Percentiles rank a stretch among this genome's conserved stretches.
Evolutionary conservation across 345 rosid species (phyloP).

Genomic region (Noccaea caerulescens): DNA sequence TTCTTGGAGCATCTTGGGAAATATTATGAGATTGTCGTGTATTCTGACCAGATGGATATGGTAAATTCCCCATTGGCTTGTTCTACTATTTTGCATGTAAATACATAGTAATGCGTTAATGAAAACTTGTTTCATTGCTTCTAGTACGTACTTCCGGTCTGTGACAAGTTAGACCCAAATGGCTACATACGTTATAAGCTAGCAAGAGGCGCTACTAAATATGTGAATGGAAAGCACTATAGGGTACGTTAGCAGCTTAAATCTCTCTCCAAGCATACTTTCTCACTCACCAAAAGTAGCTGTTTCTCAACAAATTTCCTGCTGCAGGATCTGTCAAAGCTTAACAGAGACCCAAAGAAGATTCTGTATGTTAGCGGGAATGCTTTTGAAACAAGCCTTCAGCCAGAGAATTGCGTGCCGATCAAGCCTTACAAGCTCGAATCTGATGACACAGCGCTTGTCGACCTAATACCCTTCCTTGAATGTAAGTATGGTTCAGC

Average conservation of each 20-base stretch:
- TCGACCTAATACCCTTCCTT: conserved; percentile 97
- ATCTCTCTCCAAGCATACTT: neutral
- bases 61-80: conserved; percentile 44
- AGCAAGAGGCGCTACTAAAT: conserved; percentile 82
- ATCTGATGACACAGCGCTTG: conserved; percentile 78
- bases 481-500: conserved; percentile 64
- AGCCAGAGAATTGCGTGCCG: conserved; percentile 85
- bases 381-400: conserved; percentile 82
- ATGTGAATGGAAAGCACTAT: conserved; percentile 87
- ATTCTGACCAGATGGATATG: conserved; percentile 83
- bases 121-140: conserved; percentile 25
- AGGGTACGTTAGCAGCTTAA: conserved; percentile 57
- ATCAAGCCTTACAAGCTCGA: conserved; percentile 82
- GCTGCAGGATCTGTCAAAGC: conserved; percentile 94
- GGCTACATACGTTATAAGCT: conserved; percentile 68
- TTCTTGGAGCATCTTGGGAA: conserved; percentile 89
- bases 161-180: conserved; percentile 86
- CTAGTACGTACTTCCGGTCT: conserved; percentile 83
- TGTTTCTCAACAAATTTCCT: conserved; percentile 32
- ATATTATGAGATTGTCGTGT: conserved; percentile 84
- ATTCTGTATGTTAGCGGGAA: conserved; percentile 81
- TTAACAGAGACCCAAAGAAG: conserved; percentile 83
- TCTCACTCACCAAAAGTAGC: neutral
- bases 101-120: neutral
- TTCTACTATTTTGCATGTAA: conserved; percentile 1